Percentiles rank a stretch among this genome's conserved stretches.
Evolutionary conservation across 805 yeast genomes (phyloP).

Genomic region (Crinitomyces ghanaensis): DNA sequence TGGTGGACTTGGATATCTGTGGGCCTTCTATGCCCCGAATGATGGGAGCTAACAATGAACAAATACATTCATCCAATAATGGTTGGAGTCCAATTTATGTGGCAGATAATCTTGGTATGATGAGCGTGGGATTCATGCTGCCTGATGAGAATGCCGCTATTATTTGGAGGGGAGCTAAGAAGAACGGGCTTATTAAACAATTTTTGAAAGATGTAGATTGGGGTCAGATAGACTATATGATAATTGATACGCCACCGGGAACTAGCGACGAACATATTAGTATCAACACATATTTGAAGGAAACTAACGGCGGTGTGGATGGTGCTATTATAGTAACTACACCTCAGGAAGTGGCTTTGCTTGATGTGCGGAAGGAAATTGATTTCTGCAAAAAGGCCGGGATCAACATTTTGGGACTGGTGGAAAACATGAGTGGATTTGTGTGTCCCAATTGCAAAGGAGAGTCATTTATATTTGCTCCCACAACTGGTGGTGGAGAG

Average conservation of each 20-base stretch:
- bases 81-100: slow-evolving; percentile 98
- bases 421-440: slow-evolving; percentile 97
- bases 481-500: slow-evolving; percentile 96
- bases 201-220: slow-evolving; percentile 91
- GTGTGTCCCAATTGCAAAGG: slow-evolving; percentile 93
- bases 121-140: slow-evolving; percentile 90
- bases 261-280: slow-evolving; percentile 95
- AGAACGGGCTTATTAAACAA: slow-evolving; percentile 85
- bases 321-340: slow-evolving; percentile 95
- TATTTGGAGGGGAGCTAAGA: slow-evolving; percentile 97
- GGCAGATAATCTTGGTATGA: slow-evolving; percentile 86
- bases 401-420: slow-evolving; percentile 75
- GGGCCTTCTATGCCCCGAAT: slow-evolving; percentile 95
- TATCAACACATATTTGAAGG: slow-evolving; percentile 77
- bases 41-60: slow-evolving; percentile 84
- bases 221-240: slow-evolving; percentile 72
- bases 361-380: slow-evolving; percentile 92
- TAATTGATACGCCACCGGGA: slow-evolving; percentile 97
- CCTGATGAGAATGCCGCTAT: slow-evolving; percentile 90
- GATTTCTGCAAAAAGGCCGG: slow-evolving; percentile 90
- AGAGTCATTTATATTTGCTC: slow-evolving; percentile 77
- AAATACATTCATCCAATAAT: slow-evolving; percentile 74
- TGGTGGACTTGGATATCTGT: slow-evolving; percentile 94
- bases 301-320: slow-evolving; percentile 61
- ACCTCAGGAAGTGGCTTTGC: slow-evolving; percentile 92